A percentile compares a stretch with the other conserved stretches of the same genome.
These are phyloP conservation scores for Guyanaporus albipodus DNA, from an alignment of 768 basidiomycete species.

Conservation along the genomic window DNA sequence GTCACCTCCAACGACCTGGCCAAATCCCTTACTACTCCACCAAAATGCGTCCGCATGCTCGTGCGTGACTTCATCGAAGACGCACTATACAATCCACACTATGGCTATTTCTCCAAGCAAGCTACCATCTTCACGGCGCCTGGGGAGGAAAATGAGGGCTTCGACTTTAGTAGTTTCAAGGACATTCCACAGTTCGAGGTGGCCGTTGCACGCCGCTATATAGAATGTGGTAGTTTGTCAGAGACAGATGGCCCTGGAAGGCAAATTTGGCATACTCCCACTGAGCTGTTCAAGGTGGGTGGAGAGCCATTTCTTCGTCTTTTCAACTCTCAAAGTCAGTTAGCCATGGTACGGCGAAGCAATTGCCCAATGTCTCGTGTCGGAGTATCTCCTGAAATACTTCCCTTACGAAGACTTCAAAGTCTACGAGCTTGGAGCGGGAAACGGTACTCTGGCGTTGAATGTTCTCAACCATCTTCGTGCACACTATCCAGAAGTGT, in stretches of 20 bases:
- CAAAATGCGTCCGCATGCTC: slow-evolving; percentile 86
- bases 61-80: slow-evolving; percentile 97
- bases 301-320: background rate
- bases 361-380: slow-evolving; percentile 82
- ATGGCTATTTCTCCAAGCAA: slow-evolving; percentile 95
- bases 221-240: slow-evolving; percentile 58
- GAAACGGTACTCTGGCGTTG: slow-evolving; percentile 91
- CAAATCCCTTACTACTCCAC: slow-evolving; percentile 48
- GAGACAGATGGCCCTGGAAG: slow-evolving; percentile 65
- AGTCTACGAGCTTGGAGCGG: slow-evolving; percentile 97
- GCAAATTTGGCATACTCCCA: slow-evolving; percentile 99
- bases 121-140: slow-evolving; percentile 82
- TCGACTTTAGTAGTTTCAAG: slow-evolving; percentile 66
- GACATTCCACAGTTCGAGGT: slow-evolving; percentile 77
- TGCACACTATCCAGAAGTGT: slow-evolving; percentile 82
- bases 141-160: slow-evolving; percentile 36
- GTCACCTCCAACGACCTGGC: slow-evolving; percentile 74
- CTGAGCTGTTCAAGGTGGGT: slow-evolving; percentile 90
- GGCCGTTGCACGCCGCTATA: slow-evolving; percentile 73
- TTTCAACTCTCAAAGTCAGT: slow-evolving; percentile 9
- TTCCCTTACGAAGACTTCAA: slow-evolving; percentile 96
- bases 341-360: slow-evolving; percentile 95
- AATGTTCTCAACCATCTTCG: slow-evolving; percentile 83
- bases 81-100: slow-evolving; percentile 92
- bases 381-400: slow-evolving; percentile 90